Conservation (phyloP, 179 eudicot genomes). For the Carnegiea gigantea region DNA sequence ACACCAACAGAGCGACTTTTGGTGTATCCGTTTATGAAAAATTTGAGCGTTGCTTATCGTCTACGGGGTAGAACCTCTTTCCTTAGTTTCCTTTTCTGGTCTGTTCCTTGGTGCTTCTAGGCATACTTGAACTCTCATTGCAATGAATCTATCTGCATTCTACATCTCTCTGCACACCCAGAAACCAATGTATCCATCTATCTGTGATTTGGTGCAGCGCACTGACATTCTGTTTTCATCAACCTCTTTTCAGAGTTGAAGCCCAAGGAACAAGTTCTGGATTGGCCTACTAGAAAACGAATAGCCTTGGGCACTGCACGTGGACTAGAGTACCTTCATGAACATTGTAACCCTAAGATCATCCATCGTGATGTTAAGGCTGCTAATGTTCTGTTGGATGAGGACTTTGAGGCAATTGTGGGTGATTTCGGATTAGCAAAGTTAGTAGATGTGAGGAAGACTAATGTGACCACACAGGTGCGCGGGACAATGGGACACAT, state of each 20-base stretch:
- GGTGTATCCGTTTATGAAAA: constrained; percentile 97
- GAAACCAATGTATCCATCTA: neutral
- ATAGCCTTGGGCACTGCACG: constrained; percentile 95
- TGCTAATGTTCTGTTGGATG: constrained; percentile 89
- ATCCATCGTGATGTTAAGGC: constrained; percentile 98
- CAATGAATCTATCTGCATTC: neutral
- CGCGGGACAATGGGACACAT: constrained; percentile 99
- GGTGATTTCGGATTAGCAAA: constrained; percentile 98
- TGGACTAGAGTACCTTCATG: constrained; percentile 95
- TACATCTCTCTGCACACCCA: neutral
- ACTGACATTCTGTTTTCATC: neutral
- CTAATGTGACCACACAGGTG: constrained; percentile 93
- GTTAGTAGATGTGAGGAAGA: constrained; percentile 85
- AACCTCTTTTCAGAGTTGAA: constrained; percentile 55
- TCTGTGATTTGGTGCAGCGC: neutral
- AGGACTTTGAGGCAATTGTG: constrained; percentile 89
- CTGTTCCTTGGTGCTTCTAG: neutral
- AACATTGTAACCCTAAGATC: constrained; percentile 95
- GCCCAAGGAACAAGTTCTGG: constrained; percentile 71
- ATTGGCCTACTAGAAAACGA: constrained; percentile 78
- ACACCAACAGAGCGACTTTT: constrained; percentile 93
- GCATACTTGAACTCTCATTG: neutral
- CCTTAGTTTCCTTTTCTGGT: neutral
- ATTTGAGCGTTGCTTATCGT: constrained; percentile 89
- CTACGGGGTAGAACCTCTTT: constrained; percentile 61